These are phyloP conservation scores for Erysimum cheiranthoides DNA, from an alignment of 345 rosid genomes.

Conservation along the genomic window DNA sequence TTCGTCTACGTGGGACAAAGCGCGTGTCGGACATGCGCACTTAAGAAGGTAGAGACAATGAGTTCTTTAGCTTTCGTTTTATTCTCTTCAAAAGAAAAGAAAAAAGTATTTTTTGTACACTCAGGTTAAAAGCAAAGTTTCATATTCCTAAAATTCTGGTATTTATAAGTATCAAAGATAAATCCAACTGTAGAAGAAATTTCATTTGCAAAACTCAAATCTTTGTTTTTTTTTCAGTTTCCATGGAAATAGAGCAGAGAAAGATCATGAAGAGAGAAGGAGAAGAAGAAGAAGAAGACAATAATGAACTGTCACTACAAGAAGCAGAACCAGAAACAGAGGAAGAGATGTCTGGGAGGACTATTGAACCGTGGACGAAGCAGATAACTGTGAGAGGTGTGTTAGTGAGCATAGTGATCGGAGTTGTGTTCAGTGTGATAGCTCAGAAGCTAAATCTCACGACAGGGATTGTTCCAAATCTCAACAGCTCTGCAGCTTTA, in stretches of 20 bases:
- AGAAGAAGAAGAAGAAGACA: slow-evolving; percentile 16
- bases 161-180: slow-evolving; percentile 18
- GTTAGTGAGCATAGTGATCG: slow-evolving; percentile 72
- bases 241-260: slow-evolving; percentile 45
- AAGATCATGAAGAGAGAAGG: slow-evolving; percentile 36
- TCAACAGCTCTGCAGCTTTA: slow-evolving; percentile 91
- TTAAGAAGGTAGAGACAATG: slow-evolving; percentile 29
- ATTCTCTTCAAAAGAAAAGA: neutral
- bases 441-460: slow-evolving; percentile 87
- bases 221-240: slow-evolving; percentile 4
- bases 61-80: slow-evolving; percentile 21
- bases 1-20: slow-evolving; percentile 33
- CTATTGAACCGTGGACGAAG: slow-evolving; percentile 67
- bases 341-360: slow-evolving; percentile 43
- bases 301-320: slow-evolving; percentile 24
- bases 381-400: slow-evolving; percentile 82
- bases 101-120: neutral
- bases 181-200: neutral
- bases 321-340: slow-evolving; percentile 43
- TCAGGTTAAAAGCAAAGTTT: slow-evolving; percentile 5
- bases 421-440: slow-evolving; percentile 78
- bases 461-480: slow-evolving; percentile 76
- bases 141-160: slow-evolving; percentile 22
- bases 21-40: slow-evolving; percentile 50
- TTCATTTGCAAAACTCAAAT: slow-evolving; percentile 20